Percentiles rank a stretch among this genome's conserved stretches.
phyloP scores from a whole-genome alignment of 148 eudicot species.

The Nepenthes mirabilis region DNA sequence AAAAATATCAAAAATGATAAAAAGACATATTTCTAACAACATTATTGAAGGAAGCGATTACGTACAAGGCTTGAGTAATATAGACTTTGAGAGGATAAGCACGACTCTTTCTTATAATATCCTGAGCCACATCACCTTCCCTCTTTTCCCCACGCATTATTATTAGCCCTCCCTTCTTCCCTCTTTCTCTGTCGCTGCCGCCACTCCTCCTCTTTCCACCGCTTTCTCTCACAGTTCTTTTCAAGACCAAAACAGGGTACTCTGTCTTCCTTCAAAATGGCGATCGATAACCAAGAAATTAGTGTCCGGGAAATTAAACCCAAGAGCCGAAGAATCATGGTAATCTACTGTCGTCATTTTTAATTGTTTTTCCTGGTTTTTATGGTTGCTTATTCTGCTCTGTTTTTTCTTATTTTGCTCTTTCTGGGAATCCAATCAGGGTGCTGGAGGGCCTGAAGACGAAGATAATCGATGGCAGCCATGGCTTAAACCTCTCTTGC shows the following conservation, averaged over 20 bases:
- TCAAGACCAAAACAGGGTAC: background rate
- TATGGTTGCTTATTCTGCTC: background rate
- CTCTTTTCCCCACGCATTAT: slow-evolving; percentile 8
- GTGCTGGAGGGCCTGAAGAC: slow-evolving; percentile 29
- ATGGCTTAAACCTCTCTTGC: slow-evolving; percentile 61
- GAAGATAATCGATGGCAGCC: slow-evolving; percentile 71
- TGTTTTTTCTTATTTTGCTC: background rate
- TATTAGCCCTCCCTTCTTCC: background rate
- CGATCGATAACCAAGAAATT: slow-evolving; percentile 61
- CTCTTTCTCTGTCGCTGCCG: slow-evolving; percentile 13
- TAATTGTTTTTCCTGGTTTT: background rate
- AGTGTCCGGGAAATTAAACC: slow-evolving; percentile 60
- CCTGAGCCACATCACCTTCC: background rate
- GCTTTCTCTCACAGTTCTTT: slow-evolving; percentile 13
- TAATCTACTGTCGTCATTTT: slow-evolving; percentile 6
- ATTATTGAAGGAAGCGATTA: too few species aligned
- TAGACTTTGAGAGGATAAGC: slow-evolving; percentile 25
- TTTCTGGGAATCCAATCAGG: slow-evolving; percentile 4
- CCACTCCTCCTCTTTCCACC: slow-evolving; percentile 12
- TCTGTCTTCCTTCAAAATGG: slow-evolving; percentile 43
- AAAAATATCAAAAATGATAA: too few species aligned
- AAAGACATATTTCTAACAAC: too few species aligned
- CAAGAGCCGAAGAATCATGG: slow-evolving; percentile 71
- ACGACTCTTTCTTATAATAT: slow-evolving; percentile 10
- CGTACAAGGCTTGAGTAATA: background rate